phyloP scores from a whole-genome alignment of 202 grass and related monocot genomes.

The Musa balbisiana region DNA sequence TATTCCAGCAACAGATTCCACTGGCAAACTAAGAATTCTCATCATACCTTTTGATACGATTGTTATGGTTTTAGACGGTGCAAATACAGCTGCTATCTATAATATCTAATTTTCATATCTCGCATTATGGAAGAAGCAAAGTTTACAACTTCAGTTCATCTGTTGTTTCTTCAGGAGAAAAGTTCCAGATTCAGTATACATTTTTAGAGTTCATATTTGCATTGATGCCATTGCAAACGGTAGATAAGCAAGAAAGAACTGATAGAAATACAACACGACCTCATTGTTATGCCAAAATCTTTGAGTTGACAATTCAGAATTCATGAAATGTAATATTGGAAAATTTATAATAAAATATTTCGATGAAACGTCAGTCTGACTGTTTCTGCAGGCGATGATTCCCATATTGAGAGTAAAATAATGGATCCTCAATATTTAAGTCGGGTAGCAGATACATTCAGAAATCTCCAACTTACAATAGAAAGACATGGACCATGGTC shows the following conservation, averaged over 20 bases:
- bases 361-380: neutral
- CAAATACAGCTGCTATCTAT: neutral
- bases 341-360: too few species aligned
- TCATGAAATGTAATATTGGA: neutral
- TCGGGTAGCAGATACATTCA: conserved; percentile 58
- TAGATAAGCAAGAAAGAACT: too few species aligned
- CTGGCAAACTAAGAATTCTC: too few species aligned
- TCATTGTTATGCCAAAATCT: neutral
- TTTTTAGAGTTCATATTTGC: too few species aligned
- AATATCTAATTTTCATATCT: neutral
- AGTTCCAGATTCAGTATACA: too few species aligned
- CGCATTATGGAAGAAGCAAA: neutral
- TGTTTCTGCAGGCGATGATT: conserved; percentile 72
- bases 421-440: conserved; percentile 65
- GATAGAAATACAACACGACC: too few species aligned
- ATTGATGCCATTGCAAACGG: too few species aligned
- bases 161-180: too few species aligned
- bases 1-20: too few species aligned
- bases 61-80: neutral
- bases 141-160: neutral
- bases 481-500: conserved; percentile 76
- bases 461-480: conserved; percentile 78
- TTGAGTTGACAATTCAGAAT: neutral
- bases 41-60: too few species aligned
- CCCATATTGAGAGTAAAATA: conserved; percentile 58